Evolutionary conservation across 1,284 basidiomycete genomes (phyloP).

Genomic region (Coniferiporia sulphurascens): DNA sequence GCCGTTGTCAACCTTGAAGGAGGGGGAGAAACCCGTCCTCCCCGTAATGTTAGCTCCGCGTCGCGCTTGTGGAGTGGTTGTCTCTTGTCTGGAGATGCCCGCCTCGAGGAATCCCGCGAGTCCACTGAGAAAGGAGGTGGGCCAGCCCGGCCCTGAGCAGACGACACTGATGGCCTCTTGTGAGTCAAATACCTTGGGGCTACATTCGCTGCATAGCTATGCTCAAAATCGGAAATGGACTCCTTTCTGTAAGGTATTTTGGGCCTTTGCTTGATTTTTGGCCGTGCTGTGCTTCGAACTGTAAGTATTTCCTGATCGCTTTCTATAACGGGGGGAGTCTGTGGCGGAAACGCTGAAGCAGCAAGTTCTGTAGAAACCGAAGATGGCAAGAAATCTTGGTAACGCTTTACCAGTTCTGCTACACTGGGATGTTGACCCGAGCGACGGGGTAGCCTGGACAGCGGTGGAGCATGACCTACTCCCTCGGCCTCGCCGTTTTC

Average conservation of each 20-base stretch:
- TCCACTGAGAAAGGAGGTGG: slow-evolving; percentile 45
- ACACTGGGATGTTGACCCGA: slow-evolving; percentile 58
- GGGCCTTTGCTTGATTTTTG: slow-evolving; percentile 41
- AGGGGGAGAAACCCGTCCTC: slow-evolving; percentile 42
- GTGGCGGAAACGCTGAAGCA: slow-evolving; percentile 60
- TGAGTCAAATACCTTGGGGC: slow-evolving; percentile 63
- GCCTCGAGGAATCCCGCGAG: slow-evolving; percentile 57
- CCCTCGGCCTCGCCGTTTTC: background rate
- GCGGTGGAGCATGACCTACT: slow-evolving; percentile 25
- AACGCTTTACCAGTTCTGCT: slow-evolving; percentile 81
- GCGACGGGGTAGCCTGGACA: slow-evolving; percentile 71
- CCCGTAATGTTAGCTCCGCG: slow-evolving; percentile 34
- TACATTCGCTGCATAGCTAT: slow-evolving; percentile 85
- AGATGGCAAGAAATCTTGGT: slow-evolving; percentile 72
- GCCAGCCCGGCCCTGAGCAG: slow-evolving; percentile 30
- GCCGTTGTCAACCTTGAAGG: slow-evolving; percentile 20
- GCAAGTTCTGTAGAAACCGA: slow-evolving; percentile 65
- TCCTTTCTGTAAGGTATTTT: slow-evolving; percentile 44
- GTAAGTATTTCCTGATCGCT: slow-evolving; percentile 56
- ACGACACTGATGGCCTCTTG: slow-evolving; percentile 33
- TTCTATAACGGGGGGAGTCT: slow-evolving; percentile 49
- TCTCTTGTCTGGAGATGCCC: slow-evolving; percentile 69
- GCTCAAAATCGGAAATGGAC: slow-evolving; percentile 81
- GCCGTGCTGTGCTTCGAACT: slow-evolving; percentile 38
- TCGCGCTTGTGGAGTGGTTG: slow-evolving; percentile 28